These are phyloP conservation scores for Neurospora sp. DNA, from an alignment of 2,329 filamentous ascomycete genomes.

Conservation along the genomic window DNA sequence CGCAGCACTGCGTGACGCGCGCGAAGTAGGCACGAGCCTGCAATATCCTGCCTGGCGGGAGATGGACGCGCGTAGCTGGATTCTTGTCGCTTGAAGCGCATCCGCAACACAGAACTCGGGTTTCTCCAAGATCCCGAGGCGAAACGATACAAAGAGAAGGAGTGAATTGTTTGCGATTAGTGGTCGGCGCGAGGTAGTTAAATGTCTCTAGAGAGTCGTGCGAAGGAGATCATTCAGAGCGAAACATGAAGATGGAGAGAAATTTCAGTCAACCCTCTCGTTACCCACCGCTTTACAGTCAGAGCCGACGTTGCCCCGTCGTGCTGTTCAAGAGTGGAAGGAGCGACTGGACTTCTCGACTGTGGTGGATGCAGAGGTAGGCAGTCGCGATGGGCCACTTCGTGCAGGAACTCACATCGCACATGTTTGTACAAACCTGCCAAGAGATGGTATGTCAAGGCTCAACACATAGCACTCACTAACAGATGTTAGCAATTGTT, in stretches of 20 bases:
- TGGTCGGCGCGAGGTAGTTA: neutral
- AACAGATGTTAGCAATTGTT: neutral
- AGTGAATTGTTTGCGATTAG: neutral
- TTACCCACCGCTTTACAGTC: neutral
- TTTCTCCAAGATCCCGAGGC: neutral
- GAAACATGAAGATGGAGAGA: neutral
- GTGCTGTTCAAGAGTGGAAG: neutral
- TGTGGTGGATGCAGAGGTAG: neutral
- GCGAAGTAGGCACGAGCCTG: neutral
- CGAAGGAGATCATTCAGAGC: neutral
- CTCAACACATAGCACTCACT: neutral
- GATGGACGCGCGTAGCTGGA: neutral
- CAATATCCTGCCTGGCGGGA: neutral
- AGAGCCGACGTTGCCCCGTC: neutral
- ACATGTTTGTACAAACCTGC: neutral
- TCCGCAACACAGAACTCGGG: neutral
- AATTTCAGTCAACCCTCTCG: neutral
- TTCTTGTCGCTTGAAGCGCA: neutral
- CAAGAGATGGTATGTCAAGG: neutral
- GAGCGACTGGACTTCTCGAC: neutral
- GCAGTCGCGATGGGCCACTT: neutral
- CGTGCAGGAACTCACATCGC: neutral
- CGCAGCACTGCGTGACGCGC: neutral
- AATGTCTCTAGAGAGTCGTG: neutral
- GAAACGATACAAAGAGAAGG: neutral